phyloP scores from a whole-genome alignment of 768 basidiomycete genomes.

The Lyophyllum atratum region DNA sequence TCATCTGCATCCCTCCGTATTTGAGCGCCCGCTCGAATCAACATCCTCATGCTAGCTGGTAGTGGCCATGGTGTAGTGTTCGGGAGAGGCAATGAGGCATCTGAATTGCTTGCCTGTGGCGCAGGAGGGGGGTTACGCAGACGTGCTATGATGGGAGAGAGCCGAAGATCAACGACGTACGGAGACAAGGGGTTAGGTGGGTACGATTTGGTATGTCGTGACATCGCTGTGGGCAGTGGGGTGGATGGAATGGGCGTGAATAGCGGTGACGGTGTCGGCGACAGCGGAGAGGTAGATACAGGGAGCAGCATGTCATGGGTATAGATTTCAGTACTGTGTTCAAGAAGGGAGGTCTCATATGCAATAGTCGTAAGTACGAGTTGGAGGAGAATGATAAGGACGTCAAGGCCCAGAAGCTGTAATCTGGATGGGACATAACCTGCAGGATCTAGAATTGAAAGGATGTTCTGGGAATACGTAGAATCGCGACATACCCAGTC shows the following conservation, averaged over 20 bases:
- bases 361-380: constrained; percentile 65
- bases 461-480: neutral
- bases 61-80: constrained; percentile 59
- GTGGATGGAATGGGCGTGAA: constrained; percentile 25
- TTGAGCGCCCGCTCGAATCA: constrained; percentile 51
- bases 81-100: constrained; percentile 53
- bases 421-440: constrained; percentile 63
- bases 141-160: constrained; percentile 54
- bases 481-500: constrained; percentile 55
- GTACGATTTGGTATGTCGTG: constrained; percentile 24
- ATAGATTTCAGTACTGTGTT: constrained; percentile 38
- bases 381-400: constrained; percentile 68
- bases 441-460: constrained; percentile 23
- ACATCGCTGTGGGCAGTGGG: constrained; percentile 21
- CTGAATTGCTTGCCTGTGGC: constrained; percentile 25
- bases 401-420: constrained; percentile 67
- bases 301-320: constrained; percentile 39
- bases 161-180: constrained; percentile 66
- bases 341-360: constrained; percentile 57
- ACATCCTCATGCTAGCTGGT: constrained; percentile 48
- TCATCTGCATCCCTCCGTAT: constrained; percentile 34
- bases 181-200: constrained; percentile 30
- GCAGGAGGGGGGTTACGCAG: constrained; percentile 56
- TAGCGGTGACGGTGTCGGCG: constrained; percentile 21
- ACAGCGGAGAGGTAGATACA: constrained; percentile 27